phyloP scores from a whole-genome alignment of 2,329 filamentous ascomycete species.

The Paraconiothyrium sp. region DNA sequence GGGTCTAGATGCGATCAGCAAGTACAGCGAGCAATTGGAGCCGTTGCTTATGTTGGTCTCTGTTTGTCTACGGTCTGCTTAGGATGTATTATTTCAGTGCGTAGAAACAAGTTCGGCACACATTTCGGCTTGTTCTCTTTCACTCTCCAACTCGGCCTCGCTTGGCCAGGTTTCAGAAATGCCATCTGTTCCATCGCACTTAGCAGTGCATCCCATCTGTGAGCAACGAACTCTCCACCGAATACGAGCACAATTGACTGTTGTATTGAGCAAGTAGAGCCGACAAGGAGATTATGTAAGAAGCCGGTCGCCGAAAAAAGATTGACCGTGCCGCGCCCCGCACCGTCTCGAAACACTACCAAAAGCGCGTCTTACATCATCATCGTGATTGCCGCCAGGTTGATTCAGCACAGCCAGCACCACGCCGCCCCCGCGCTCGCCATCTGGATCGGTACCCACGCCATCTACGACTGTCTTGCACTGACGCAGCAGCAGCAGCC shows the following conservation, averaged over 20 bases:
- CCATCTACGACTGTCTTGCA: conserved; percentile 5
- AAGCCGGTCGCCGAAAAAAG: not conserved
- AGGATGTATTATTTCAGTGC: not conserved
- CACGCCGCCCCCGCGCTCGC: not conserved
- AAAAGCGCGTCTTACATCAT: conserved; percentile 11
- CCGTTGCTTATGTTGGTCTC: not conserved
- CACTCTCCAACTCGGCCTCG: no score
- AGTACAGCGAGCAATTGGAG: not conserved
- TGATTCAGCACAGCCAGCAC: conserved; percentile 11
- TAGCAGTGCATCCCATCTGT: no score
- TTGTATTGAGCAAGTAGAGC: not conserved
- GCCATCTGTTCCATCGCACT: no score
- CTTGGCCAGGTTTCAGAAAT: no score
- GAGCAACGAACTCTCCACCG: no score
- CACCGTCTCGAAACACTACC: conserved; percentile 5
- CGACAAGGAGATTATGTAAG: not conserved
- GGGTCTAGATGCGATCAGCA: not conserved
- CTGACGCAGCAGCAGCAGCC: conserved; percentile 7
- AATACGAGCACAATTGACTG: no score
- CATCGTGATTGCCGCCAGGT: not conserved
- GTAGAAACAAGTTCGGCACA: no score
- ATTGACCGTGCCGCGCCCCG: not conserved
- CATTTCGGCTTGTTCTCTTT: no score
- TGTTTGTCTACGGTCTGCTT: not conserved
- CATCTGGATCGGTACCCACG: conserved; percentile 4